Base-by-base conservation (phyloP, 768 basidiomycete species). In the Lactarius quietus region DNA sequence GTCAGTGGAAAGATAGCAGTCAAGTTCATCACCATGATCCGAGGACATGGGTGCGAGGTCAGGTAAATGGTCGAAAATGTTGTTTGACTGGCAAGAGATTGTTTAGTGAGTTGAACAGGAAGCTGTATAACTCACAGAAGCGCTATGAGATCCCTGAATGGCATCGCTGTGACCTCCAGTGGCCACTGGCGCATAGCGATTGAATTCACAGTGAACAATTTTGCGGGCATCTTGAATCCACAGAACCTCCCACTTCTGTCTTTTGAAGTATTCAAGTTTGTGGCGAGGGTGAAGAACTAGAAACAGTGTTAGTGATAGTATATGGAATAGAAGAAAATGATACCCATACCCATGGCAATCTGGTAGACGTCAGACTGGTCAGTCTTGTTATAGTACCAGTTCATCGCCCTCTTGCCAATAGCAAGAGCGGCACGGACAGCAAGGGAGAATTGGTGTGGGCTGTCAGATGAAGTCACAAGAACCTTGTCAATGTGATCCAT, bases 311-410 rank as follows among this genome's bases (percentile, higher is more conserved):
- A n/a, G 20, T 9, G 10, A 20, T 43, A 43, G 8, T 10, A 43
- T 7, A 36, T 2, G 6, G 36, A 12, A 9, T 9, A 20, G 9
- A 12, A 33, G 26, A 39, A 15, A 23, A 4, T 33, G 8, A n/a
- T n/a, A n/a, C n/a, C n/a, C n/a, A 1, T 58, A 64, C 63, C 23
- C 63, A 64, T 64, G 3, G 63, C 35, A 20, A 64, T 64, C 10
- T 68, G 64, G 57, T 75, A 76, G 0, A 71, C 58, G 15, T 69
- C 66, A 0, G 73, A 72, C 5, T 20, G 31, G 52, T 76, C 73
- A 1, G 69, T 75, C 10, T 65, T 39, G 1, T 61, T 56, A 43
- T 76, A 76, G 52, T 75, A 76, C 3, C 54, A 20, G 56, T 73
- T 74, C 0, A 76, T 53, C 0, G 66, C 72, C 12, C 62, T 66